Evolutionary conservation across 352 stramenopile species (phyloP).

Genomic region (Phytophthora brassicae): DNA sequence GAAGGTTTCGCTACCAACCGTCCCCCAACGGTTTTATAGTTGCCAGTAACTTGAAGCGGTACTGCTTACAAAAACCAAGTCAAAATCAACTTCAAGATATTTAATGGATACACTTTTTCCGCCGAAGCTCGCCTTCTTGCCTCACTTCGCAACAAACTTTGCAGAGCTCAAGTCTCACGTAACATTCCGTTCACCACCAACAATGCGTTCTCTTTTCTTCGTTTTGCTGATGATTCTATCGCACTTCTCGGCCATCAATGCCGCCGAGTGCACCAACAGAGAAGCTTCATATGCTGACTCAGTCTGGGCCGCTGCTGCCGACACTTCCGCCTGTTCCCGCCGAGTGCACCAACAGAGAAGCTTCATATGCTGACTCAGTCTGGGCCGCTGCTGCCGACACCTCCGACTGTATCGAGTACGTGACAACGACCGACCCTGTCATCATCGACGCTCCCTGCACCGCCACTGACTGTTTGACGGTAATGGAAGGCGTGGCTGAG

Average conservation of each 20-base stretch:
- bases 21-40: not conserved
- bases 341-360: conserved; percentile 20
- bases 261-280: too few relatives aligned
- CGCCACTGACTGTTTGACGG: conserved; percentile 13
- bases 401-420: conserved; percentile 17
- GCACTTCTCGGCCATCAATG: too few relatives aligned
- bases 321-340: conserved; percentile 9
- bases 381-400: conserved; percentile 9
- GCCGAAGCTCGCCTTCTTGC: not conserved
- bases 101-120: conserved; percentile 2
- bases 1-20: too few relatives aligned
- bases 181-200: not conserved
- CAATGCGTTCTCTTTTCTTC: not conserved
- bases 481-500: conserved; percentile 14
- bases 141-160: not conserved
- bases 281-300: conserved; percentile 7
- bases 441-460: conserved; percentile 21
- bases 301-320: conserved; percentile 13
- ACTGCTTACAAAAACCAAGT: conserved; percentile 6
- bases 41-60: not conserved
- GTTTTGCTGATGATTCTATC: not conserved
- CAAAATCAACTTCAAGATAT: conserved; percentile 6
- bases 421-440: conserved; percentile 1
- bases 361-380: conserved; percentile 3
- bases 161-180: not conserved